phyloP scores from a whole-genome alignment of 2,329 filamentous ascomycete species.

The Penicillium janthinellum region DNA sequence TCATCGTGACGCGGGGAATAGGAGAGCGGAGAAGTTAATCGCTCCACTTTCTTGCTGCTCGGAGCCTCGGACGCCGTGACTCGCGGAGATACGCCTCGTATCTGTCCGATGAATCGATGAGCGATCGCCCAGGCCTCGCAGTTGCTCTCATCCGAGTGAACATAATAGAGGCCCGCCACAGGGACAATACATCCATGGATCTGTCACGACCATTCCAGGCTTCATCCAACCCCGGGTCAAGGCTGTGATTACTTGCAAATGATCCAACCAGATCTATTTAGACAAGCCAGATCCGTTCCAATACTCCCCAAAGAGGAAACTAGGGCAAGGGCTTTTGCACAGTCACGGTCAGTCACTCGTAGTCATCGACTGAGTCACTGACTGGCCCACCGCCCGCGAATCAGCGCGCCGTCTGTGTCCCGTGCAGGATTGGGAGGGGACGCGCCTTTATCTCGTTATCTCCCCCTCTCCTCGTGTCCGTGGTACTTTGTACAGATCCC shows the following conservation, averaged over 20 bases:
- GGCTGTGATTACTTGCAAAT: too few species aligned
- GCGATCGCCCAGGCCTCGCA: too few species aligned
- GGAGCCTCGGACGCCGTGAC: slow-evolving; percentile 10
- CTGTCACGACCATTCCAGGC: neutral
- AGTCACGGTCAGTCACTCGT: neutral
- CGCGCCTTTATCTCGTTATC: slow-evolving; percentile 23
- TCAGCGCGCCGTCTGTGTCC: slow-evolving; percentile 17
- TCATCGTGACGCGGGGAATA: slow-evolving; percentile 4
- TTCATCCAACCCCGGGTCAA: neutral
- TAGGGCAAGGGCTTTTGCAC: slow-evolving; percentile 26
- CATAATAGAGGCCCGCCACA: too few species aligned
- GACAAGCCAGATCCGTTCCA: neutral
- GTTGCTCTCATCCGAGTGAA: neutral
- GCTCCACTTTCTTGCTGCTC: slow-evolving; percentile 15
- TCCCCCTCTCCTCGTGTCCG: slow-evolving; percentile 3
- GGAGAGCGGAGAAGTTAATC: slow-evolving; percentile 4
- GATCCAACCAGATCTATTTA: too few species aligned
- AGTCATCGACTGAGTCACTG: neutral
- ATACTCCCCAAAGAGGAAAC: slow-evolving; percentile 13
- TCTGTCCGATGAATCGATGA: neutral
- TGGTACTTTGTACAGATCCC: slow-evolving; percentile 4
- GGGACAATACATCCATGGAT: neutral
- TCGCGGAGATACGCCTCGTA: slow-evolving; percentile 16
- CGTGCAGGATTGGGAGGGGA: slow-evolving; percentile 23
- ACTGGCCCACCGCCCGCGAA: slow-evolving; percentile 21